phyloP scores from a whole-genome alignment of 2,329 filamentous ascomycete species.

The Ustulina deusta region DNA sequence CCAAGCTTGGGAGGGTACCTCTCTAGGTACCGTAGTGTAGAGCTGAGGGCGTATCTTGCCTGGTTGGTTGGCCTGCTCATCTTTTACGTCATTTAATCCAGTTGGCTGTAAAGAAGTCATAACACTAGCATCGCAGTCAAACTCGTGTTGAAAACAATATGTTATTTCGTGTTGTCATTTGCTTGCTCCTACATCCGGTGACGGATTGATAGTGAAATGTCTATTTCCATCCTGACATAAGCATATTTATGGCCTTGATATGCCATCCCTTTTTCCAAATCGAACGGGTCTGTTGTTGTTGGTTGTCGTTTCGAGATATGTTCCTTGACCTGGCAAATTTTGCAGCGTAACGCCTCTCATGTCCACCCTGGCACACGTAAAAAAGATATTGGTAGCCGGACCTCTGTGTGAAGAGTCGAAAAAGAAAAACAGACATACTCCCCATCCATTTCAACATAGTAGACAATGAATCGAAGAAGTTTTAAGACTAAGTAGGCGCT shows the following conservation, averaged over 20 bases:
- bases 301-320: constrained; percentile 35
- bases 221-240: constrained; percentile 55
- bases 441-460: constrained; percentile 46
- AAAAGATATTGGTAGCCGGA: constrained; percentile 45
- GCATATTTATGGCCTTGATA: constrained; percentile 40
- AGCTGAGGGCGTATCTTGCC: background rate
- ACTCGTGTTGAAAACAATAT: constrained; percentile 31
- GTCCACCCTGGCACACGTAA: constrained; percentile 39
- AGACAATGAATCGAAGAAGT: constrained; percentile 47
- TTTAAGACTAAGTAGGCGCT: constrained; percentile 41
- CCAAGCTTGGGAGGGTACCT: background rate
- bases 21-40: constrained; percentile 3
- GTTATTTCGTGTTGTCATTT: constrained; percentile 43
- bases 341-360: constrained; percentile 43
- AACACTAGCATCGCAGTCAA: constrained; percentile 13
- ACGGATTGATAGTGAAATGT: constrained; percentile 56
- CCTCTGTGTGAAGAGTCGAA: constrained; percentile 42
- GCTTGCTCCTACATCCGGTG: constrained; percentile 55
- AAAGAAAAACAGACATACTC: constrained; percentile 34
- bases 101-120: constrained; percentile 4
- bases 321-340: constrained; percentile 41
- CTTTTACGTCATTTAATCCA: constrained; percentile 31
- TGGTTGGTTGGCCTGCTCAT: constrained; percentile 17
- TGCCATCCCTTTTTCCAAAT: constrained; percentile 45
- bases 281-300: constrained; percentile 41